These are phyloP conservation scores for Nicotiana attenuata DNA, from an alignment of 257 asterid genomes.

Conservation along the genomic window DNA sequence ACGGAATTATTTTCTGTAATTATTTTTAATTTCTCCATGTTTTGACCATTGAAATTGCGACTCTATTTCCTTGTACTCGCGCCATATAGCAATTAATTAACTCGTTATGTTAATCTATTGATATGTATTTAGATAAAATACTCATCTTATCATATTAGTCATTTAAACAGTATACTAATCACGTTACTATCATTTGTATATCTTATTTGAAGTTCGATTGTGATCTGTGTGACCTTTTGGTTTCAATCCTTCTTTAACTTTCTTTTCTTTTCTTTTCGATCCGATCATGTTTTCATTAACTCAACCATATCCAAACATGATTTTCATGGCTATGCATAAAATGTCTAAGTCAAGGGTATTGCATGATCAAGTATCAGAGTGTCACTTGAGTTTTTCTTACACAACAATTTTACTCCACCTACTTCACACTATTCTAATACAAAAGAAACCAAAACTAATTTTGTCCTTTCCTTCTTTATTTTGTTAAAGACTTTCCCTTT, in stretches of 20 bases:
- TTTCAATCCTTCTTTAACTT: too few species aligned
- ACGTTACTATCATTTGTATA: neutral
- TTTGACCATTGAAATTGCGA: neutral
- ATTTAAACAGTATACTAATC: neutral
- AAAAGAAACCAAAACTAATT: neutral
- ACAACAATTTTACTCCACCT: too few species aligned
- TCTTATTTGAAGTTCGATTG: neutral
- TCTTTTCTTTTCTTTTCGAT: too few species aligned
- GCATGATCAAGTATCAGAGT: too few species aligned
- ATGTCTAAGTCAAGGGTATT: too few species aligned
- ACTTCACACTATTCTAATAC: too few species aligned
- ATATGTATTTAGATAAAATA: neutral
- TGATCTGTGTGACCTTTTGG: too few species aligned
- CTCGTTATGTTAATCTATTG: neutral
- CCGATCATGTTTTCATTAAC: too few species aligned
- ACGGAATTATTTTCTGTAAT: neutral
- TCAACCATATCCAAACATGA: too few species aligned
- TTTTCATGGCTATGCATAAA: too few species aligned
- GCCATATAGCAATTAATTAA: neutral
- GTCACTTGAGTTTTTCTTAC: too few species aligned
- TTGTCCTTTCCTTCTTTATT: neutral
- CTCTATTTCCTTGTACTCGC: neutral
- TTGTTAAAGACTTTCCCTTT: neutral
- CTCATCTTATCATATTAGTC: neutral
- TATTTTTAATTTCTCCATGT: neutral